These are phyloP conservation scores for Trichoderma gracile DNA, from an alignment of 2,329 filamentous ascomycete species.

Conservation along the genomic window DNA sequence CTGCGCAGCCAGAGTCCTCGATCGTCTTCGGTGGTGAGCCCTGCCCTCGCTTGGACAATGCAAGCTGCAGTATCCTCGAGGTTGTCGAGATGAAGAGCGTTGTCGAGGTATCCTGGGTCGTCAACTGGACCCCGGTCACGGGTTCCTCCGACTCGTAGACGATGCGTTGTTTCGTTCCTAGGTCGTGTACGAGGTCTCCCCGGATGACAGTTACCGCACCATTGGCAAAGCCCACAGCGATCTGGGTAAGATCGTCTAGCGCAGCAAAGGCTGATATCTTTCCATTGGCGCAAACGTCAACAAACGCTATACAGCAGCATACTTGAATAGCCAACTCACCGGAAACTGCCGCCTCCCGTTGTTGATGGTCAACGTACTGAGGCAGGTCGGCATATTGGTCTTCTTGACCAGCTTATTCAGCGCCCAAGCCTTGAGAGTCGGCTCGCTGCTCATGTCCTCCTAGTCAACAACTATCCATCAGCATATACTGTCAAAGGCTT, in stretches of 20 bases:
- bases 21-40: slow-evolving; percentile 84
- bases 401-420: slow-evolving; percentile 93
- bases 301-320: not conserved
- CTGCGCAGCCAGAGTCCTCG: slow-evolving; percentile 84
- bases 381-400: slow-evolving; percentile 82
- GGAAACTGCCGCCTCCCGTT: slow-evolving; percentile 93
- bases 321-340: slow-evolving; percentile 47
- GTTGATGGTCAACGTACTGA: slow-evolving; percentile 81
- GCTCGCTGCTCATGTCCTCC: slow-evolving; percentile 86
- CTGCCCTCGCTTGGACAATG: slow-evolving; percentile 85
- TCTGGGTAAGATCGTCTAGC: slow-evolving; percentile 83
- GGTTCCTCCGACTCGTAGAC: slow-evolving; percentile 97
- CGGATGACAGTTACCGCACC: slow-evolving; percentile 90
- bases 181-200: slow-evolving; percentile 92
- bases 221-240: slow-evolving; percentile 94
- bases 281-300: not conserved
- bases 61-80: slow-evolving; percentile 78
- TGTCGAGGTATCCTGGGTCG: slow-evolving; percentile 60
- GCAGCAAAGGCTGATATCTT: slow-evolving; percentile 86
- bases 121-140: slow-evolving; percentile 84
- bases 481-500: not conserved
- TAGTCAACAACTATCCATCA: slow-evolving; percentile 35
- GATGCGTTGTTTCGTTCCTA: slow-evolving; percentile 88
- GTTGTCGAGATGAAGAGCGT: slow-evolving; percentile 93
- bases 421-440: slow-evolving; percentile 95